Conservation (phyloP, 495 filamentous ascomycete genomes). For the Neurospora sp. region DNA sequence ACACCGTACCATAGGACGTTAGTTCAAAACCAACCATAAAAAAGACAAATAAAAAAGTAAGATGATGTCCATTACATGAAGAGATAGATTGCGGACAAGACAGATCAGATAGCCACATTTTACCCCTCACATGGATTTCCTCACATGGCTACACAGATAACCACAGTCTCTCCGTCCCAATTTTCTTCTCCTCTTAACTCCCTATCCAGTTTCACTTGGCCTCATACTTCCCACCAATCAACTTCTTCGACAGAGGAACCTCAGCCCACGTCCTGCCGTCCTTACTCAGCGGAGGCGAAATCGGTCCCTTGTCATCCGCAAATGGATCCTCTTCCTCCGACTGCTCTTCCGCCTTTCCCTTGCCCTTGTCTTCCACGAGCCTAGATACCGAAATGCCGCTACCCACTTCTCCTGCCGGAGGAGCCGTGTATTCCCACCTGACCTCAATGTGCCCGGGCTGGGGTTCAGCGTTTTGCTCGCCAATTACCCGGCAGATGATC, state of each 20-base stretch:
- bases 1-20: neutral
- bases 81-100: neutral
- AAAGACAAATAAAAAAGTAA: neutral
- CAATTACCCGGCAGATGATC: constrained; percentile 66
- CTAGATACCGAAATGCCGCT: constrained; percentile 55
- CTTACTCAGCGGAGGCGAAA: constrained; percentile 22
- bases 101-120: neutral
- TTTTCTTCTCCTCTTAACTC: neutral
- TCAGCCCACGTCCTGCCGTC: constrained; percentile 56
- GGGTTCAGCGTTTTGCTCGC: constrained; percentile 64
- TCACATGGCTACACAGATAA: neutral
- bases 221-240: constrained; percentile 73
- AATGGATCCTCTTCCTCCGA: constrained; percentile 32
- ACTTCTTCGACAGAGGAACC: constrained; percentile 58
- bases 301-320: constrained; percentile 29
- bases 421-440: constrained; percentile 59
- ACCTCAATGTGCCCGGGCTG: constrained; percentile 70
- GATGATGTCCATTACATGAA: neutral
- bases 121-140: neutral
- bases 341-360: constrained; percentile 31
- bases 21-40: constrained; percentile 1
- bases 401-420: constrained; percentile 26
- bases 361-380: constrained; percentile 32
- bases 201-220: constrained; percentile 24
- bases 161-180: neutral